Evolutionary conservation across 176 grass and related monocot genomes (phyloP), one percentile per base, ranked within the genome.

Genomic region (Calamus simplicifolius): DNA sequence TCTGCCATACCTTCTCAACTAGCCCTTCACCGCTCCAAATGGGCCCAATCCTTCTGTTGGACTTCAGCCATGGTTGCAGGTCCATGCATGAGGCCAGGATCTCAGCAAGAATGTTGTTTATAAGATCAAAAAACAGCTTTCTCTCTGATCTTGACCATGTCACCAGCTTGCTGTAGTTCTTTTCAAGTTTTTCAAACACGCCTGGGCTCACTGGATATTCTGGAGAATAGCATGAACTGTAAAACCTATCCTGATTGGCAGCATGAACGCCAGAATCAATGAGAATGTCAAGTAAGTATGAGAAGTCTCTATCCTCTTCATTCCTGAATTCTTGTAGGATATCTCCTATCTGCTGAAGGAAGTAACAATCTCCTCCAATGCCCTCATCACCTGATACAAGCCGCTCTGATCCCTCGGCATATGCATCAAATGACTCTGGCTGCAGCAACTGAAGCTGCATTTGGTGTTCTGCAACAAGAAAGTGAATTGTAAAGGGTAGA

Each of bases 281-380:
- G 27, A 90, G 72, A 26, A 90, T 70, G 61, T 90, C 87, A 59
- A 90, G 75, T 18, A 90, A 61, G 71, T 85, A 85, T 0, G 82
- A 90, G 63, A 85, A 85, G 58, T 85, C 74, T 54, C 86, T 78
- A 29, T 81, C 78, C 64, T 85, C 86, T 60, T 81, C 86, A 43
- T 85, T 64, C 55, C 67, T 70, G 58, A 82, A 85, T 72, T 73
- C 82, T 69, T 79, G 75, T 56, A 73, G 17, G 2, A 61, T 21
- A 61, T 62, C 50, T 27, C 52, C 51, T 17, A 23, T 62, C 49
- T 52, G n/a, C 2, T 52, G 58, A 61, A 61, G 69, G 10, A 58
- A 54, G 49, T 23, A 4, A 61, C 26, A 77, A 30, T 74, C 59
- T 69, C 72, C 73, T 27, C 38, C 54, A 68, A 30, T 64, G 69